Evolutionary conservation across 2,329 filamentous ascomycete species (phyloP).

Genomic region (Penicillium sp.): DNA sequence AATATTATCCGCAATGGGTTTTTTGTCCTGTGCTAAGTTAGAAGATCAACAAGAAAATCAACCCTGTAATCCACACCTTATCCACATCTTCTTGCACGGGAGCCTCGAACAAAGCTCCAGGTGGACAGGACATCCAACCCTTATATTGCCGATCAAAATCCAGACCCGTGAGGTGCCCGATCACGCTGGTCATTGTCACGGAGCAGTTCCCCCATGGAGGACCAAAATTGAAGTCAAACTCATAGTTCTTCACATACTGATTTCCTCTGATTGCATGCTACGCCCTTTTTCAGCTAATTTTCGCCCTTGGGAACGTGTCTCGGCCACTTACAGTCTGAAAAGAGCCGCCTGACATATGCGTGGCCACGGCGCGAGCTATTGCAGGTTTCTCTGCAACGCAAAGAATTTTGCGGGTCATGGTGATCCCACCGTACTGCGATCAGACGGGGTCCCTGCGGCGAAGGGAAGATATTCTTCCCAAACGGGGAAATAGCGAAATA

Average conservation of each 20-base stretch:
- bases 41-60: neutral
- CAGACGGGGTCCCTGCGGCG: conserved; percentile 12
- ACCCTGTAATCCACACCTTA: conserved; percentile 54
- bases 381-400: conserved; percentile 89
- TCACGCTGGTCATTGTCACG: conserved; percentile 92
- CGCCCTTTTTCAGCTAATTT: conserved; percentile 25
- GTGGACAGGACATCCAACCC: conserved; percentile 80
- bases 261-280: conserved; percentile 70
- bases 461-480: conserved; percentile 9
- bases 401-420: conserved; percentile 61
- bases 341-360: conserved; percentile 79
- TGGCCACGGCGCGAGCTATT: conserved; percentile 91
- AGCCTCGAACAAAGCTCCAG: conserved; percentile 78
- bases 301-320: neutral
- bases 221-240: conserved; percentile 86
- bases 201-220: conserved; percentile 76
- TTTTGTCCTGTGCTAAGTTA: conserved; percentile 66
- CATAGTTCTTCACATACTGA: conserved; percentile 90
- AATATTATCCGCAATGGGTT: conserved; percentile 82
- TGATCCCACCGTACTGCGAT: conserved; percentile 12
- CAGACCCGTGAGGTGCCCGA: conserved; percentile 80
- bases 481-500: conserved; percentile 23
- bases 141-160: conserved; percentile 77
- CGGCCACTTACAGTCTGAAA: conserved; percentile 66
- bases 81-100: conserved; percentile 71